Evolutionary conservation across 2,329 filamentous ascomycete species (phyloP).

Genomic region (Fusarium algeriense): DNA sequence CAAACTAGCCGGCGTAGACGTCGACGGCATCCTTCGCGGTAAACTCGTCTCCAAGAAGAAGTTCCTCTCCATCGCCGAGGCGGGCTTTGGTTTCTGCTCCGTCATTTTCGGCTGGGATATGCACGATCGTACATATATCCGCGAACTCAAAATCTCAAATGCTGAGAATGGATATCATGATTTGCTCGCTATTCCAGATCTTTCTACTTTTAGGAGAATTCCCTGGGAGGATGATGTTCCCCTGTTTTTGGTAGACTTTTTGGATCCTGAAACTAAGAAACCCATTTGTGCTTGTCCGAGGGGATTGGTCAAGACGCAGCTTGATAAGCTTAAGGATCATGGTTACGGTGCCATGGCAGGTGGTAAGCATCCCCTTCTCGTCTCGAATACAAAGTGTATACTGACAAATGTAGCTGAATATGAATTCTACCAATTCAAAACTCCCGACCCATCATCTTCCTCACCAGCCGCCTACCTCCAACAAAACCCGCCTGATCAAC

Average conservation of each 20-base stretch:
- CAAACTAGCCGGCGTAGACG: constrained; percentile 89
- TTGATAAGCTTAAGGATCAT: constrained; percentile 73
- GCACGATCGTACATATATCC: constrained; percentile 91
- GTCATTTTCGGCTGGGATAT: constrained; percentile 98
- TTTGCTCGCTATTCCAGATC: constrained; percentile 83
- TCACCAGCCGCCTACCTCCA: constrained; percentile 81
- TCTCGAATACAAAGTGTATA: too few species aligned
- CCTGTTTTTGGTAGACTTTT: constrained; percentile 87
- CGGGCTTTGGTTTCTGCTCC: constrained; percentile 93
- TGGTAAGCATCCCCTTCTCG: constrained; percentile 65
- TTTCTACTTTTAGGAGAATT: constrained; percentile 82
- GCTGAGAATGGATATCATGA: constrained; percentile 91
- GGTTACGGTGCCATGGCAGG: constrained; percentile 91
- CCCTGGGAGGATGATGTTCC: constrained; percentile 91
- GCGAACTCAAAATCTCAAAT: constrained; percentile 88
- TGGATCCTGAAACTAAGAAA: constrained; percentile 80
- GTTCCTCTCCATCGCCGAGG: constrained; percentile 83
- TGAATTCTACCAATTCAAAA: constrained; percentile 92
- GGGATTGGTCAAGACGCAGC: constrained; percentile 76
- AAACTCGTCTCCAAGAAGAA: constrained; percentile 95
- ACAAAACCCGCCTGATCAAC: constrained; percentile 76
- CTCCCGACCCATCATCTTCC: constrained; percentile 68
- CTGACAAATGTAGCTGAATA: constrained; percentile 77
- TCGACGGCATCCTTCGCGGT: constrained; percentile 87
- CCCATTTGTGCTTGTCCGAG: constrained; percentile 84